These are phyloP conservation scores for Plasmodium vivax DNA, from an alignment of 169 alveolate genomes.

Conservation along the genomic window DNA sequence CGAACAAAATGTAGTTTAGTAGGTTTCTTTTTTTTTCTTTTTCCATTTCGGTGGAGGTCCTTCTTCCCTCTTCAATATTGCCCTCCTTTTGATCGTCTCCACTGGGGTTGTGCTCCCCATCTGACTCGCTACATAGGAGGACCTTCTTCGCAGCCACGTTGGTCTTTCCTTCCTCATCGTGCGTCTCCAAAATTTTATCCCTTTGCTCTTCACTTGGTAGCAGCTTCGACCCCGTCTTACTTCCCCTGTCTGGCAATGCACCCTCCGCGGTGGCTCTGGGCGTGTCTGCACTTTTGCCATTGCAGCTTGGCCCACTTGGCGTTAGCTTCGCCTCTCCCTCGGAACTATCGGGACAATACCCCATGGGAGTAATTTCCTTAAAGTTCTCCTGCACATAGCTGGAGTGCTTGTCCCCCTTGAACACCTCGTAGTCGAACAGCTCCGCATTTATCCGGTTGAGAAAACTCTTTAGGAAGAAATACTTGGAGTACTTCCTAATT, in stretches of 20 bases:
- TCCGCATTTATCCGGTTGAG: conserved; percentile 42
- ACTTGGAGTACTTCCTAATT: conserved; percentile 48
- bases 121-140: neutral
- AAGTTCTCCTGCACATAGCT: conserved; percentile 9
- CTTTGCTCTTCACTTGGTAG: neutral
- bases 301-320: neutral
- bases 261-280: neutral
- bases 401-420: neutral
- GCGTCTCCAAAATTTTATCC: neutral
- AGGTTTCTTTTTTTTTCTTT: conserved; percentile 1
- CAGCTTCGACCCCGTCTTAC: neutral
- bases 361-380: neutral
- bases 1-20: conserved; percentile 31
- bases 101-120: neutral
- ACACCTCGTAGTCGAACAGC: conserved; percentile 37
- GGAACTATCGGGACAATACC: neutral
- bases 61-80: neutral
- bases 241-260: neutral
- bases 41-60: neutral
- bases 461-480: conserved; percentile 53
- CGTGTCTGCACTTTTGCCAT: neutral
- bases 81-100: neutral
- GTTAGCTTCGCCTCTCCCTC: neutral
- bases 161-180: neutral
- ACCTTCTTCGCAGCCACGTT: neutral